phyloP scores from a whole-genome alignment of 306 rosid genomes.

The Vicia faba region DNA sequence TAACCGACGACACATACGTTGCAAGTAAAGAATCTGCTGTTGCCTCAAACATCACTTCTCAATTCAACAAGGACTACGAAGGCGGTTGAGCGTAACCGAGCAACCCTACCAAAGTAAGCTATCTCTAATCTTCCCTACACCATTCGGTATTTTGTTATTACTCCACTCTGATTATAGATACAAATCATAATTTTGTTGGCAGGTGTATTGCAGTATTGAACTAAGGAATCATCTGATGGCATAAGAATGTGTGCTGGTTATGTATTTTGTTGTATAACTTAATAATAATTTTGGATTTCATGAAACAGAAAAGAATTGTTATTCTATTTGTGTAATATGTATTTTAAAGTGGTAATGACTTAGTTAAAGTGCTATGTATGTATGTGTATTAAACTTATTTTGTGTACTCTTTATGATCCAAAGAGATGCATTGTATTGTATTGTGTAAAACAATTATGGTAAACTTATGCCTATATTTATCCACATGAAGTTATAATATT shows the following conservation, averaged over 20 bases:
- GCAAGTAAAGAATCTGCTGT: conserved; percentile 47
- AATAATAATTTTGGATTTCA: conserved; percentile 28
- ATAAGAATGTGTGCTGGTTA: conserved; percentile 37
- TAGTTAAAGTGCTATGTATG: conserved; percentile 27
- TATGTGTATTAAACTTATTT: conserved; percentile 30
- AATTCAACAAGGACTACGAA: conserved; percentile 52
- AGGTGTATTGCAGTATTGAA: conserved; percentile 49
- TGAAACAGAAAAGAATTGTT: conserved; percentile 29
- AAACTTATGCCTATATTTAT: conserved; percentile 17
- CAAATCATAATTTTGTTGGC: conserved; percentile 27
- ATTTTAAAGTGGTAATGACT: conserved; percentile 37
- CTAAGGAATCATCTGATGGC: conserved; percentile 37
- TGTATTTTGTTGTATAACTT: conserved; percentile 31
- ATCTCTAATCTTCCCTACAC: conserved; percentile 25
- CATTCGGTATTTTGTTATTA: neutral
- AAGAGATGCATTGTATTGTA: conserved; percentile 19
- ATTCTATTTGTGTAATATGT: conserved; percentile 38
- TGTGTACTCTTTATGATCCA: conserved; percentile 13
- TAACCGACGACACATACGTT: conserved; percentile 59
- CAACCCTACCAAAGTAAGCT: conserved; percentile 63
- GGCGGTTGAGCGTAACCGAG: conserved; percentile 58
- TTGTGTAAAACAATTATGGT: neutral
- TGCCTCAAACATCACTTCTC: conserved; percentile 42
- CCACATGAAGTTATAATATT: neutral
- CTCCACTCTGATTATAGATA: neutral